Percentiles rank a stretch among this genome's conserved stretches.
These are phyloP conservation scores for Calycina herbarum DNA, from an alignment of 2,329 filamentous ascomycete genomes.

Conservation along the genomic window DNA sequence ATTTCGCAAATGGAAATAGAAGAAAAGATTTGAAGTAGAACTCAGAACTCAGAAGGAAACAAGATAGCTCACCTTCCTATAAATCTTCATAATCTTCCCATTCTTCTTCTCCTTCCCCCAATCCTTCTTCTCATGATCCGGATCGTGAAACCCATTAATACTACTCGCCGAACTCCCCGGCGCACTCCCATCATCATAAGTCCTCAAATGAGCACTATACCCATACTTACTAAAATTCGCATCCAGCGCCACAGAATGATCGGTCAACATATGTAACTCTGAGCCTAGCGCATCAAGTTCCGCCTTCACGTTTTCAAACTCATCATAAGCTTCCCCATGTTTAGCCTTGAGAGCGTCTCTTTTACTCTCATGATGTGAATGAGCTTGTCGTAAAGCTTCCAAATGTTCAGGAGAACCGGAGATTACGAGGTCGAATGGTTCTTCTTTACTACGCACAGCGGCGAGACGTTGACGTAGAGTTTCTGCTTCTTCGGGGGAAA, in stretches of 20 bases:
- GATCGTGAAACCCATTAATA: slow-evolving; percentile 28
- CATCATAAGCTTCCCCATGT: slow-evolving; percentile 52
- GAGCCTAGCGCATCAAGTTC: slow-evolving; percentile 53
- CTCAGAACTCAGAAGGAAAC: not conserved
- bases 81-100: slow-evolving; percentile 53
- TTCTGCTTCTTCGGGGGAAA: slow-evolving; percentile 55
- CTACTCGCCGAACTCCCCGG: slow-evolving; percentile 25
- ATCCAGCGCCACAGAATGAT: slow-evolving; percentile 55
- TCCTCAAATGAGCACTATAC: slow-evolving; percentile 58
- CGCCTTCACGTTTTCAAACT: slow-evolving; percentile 55
- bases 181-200: slow-evolving; percentile 40
- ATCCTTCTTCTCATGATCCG: slow-evolving; percentile 39
- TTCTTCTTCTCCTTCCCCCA: slow-evolving; percentile 39
- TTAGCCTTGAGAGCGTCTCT: slow-evolving; percentile 48
- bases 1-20: not conserved
- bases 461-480: slow-evolving; percentile 47
- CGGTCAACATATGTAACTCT: slow-evolving; percentile 55
- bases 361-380: slow-evolving; percentile 52
- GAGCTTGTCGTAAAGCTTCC: slow-evolving; percentile 49
- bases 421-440: slow-evolving; percentile 55
- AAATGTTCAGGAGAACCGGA: slow-evolving; percentile 53
- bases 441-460: slow-evolving; percentile 36
- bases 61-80: slow-evolving; percentile 44
- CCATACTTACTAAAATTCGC: slow-evolving; percentile 65
- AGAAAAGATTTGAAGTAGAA: not conserved